Base-by-base conservation (phyloP, 805 yeast species). In the Lachancea dasiensis region DNA sequence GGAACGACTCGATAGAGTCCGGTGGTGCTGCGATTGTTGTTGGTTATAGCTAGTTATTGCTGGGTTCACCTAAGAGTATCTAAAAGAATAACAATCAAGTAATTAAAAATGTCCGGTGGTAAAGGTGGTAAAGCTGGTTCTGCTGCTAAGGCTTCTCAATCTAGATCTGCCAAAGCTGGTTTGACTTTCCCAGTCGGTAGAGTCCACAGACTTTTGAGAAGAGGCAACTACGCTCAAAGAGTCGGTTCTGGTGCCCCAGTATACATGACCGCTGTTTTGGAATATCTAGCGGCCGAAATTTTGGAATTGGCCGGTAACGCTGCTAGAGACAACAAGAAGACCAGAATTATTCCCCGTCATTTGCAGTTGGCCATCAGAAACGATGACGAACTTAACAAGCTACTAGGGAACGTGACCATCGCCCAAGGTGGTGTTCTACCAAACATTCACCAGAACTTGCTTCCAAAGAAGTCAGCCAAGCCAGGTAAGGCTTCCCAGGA, bases 381-480 rank as follows among this genome's bases (percentile, higher is more conserved):
- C 64, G 96, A 87, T 75, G 96, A 87, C 72, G 96, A 87, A 71
- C 76, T 87, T 69, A 86, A 87, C 82, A 86, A 83, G 68, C 77
- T 86, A 58, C 73, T 87, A 50, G 77, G 79, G 45, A 86, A 85
- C 66, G 97, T 89, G 51, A 87, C 95, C 49, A 87, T 86, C 59
- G 95, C 96, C 51, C 92, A 86, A 70, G 95, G 95, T 79, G 95
- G 95, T 83, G 95, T 87, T 57, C 76, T 86, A 68, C 96, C 95
- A 72, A 84, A 85, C 79, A 83, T 86, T 61, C 95, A 84, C 73
- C 84, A 79, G 71, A 79, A 80, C 72, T 79, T 87, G 67, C 77
- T 86, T 58, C 86, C 86, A 64, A 73, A 79, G 71, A 79, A 78
- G 70, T 64, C 77, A 46, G 67, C 69, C 34, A 73, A 73, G 61